Evolutionary conservation across 2,329 filamentous ascomycete species (phyloP), one percentile per base, ranked within the genome.

Genomic region (Capronia americana): DNA sequence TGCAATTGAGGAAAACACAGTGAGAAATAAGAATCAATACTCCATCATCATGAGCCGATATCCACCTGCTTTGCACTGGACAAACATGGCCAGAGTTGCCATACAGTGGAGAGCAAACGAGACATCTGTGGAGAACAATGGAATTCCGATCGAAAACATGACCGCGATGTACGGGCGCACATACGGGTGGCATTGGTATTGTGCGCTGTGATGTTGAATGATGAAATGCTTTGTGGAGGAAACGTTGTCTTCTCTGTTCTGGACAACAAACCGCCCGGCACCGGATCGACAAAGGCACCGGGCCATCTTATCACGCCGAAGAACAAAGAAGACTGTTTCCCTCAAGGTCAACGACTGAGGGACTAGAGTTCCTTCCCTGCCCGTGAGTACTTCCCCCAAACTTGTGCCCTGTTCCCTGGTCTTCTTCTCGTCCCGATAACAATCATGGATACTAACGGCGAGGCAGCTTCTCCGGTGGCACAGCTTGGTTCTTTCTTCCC

Each of bases 291-390:
- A 23, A 44, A 50, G 30, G 28, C 54, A 53, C 58, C 46, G 46
- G 48, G 30, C 58, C 34, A 53, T 61, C 54, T 20, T 51, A 32
- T 56, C 30, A 56, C 53, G 46, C 61, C 34, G 53, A 50, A 55
- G 53, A 55, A 55, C 53, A 55, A 55, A 55, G 54, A 61, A 46
- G 58, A 54, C 20, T 20, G 30, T 53, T 61, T 56, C 44, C 53
- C 50, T 56, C 56, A 56, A 55, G 66, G 38, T 57, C 24, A 51
- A 67, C 68, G 59, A 68, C 66, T 65, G 71, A 72, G 71, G 71
- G 66, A 72, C 64, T 34, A 55, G 66, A 70, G 69, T 72, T 72
- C 72, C 71, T 71, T 72, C 71, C 70, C 65, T 71, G 72, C 60
- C 20, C 20, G 48, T 51, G 48, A 44, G 38, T 44, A 6, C 17